A percentile compares a stretch with the other conserved stretches of the same genome.
Conservation (phyloP, 768 basidiomycete species). For the Arthromyces matolae region DNA sequence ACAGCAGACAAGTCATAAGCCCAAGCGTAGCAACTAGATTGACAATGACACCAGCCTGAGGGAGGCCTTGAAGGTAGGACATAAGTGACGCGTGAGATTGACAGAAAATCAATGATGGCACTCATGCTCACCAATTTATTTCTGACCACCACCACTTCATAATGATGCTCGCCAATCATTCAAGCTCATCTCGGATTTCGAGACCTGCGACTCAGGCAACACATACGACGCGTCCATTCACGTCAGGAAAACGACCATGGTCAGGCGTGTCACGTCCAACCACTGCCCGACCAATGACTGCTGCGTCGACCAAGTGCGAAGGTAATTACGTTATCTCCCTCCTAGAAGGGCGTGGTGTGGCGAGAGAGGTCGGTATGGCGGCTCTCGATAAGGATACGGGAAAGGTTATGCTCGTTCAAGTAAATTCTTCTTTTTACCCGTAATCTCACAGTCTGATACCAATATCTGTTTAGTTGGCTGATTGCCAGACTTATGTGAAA, state of each 20-base stretch:
- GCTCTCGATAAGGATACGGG: constrained; percentile 81
- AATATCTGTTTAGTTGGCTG: constrained; percentile 62
- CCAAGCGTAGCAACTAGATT: too few relatives aligned
- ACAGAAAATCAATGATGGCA: too few relatives aligned
- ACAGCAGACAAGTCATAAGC: too few relatives aligned
- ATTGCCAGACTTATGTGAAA: constrained; percentile 87
- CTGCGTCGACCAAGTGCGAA: constrained; percentile 55
- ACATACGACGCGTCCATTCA: constrained; percentile 1
- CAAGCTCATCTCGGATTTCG: not conserved
- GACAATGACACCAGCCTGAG: too few relatives aligned
- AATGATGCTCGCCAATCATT: not conserved
- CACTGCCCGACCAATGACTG: constrained; percentile 63
- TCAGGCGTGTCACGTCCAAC: constrained; percentile 57
- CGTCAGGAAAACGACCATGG: constrained; percentile 36
- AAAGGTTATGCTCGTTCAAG: constrained; percentile 75
- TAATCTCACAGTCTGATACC: not conserved
- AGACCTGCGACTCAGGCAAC: constrained; percentile 1
- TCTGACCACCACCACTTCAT: not conserved
- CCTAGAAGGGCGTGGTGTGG: constrained; percentile 74
- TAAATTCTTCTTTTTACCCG: constrained; percentile 21
- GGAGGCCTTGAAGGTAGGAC: too few relatives aligned
- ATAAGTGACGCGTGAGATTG: too few relatives aligned
- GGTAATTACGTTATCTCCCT: constrained; percentile 64
- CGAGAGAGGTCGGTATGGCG: constrained; percentile 83
- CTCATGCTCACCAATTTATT: too few relatives aligned